Evolutionary conservation across 1,284 basidiomycete species (phyloP), one percentile per base, ranked within the genome.

Genomic region (Chalciporus piperatoides): DNA sequence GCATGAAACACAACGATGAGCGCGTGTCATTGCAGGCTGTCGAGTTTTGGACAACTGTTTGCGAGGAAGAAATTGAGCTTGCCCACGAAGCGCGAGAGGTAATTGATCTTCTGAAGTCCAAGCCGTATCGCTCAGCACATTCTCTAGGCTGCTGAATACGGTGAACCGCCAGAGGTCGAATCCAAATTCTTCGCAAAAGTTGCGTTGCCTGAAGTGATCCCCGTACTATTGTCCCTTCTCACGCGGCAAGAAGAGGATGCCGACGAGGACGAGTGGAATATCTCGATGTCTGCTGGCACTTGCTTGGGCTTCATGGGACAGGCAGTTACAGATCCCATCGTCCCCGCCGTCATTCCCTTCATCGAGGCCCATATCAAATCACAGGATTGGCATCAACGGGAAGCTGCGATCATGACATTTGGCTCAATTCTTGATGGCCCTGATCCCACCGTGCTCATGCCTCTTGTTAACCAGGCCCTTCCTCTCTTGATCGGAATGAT

Each of bases 21-120:
- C 78, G 83, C 12, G 96, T 99, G 17, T 92, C 93, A 0, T 73
- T 97, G 33, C 96, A 99, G 71, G 97, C 97, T 15, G 90, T 99
- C 56, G 96, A 99, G 66, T 99, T 99, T 72, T 99, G 97, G 96
- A 94, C 94, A 3, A 98, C 96, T 4, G 96, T 99, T 6, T 98
- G 95, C 64, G 96, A 99, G 67, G 92, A 97, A 68, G 96, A 99
- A 70, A 87, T 93, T 41, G 94, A 97, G 56, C 75, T 98, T 49
- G 84, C 86, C n/a, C 80, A 93, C 56, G 94, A 98, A 67, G 89
- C 91, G 1, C 85, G 90, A 57, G 95, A 98, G 75, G 92, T 91
- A 60, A 53, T 41, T 17, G 10, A 11, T n/a, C 19, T 48, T 25
- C 36, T 19, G 44, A 46, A 10, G 25, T 46, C 3, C 6, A 23